Conservation (phyloP, 139 green algal genomes). For the Spirogloea muscicola region DNA sequence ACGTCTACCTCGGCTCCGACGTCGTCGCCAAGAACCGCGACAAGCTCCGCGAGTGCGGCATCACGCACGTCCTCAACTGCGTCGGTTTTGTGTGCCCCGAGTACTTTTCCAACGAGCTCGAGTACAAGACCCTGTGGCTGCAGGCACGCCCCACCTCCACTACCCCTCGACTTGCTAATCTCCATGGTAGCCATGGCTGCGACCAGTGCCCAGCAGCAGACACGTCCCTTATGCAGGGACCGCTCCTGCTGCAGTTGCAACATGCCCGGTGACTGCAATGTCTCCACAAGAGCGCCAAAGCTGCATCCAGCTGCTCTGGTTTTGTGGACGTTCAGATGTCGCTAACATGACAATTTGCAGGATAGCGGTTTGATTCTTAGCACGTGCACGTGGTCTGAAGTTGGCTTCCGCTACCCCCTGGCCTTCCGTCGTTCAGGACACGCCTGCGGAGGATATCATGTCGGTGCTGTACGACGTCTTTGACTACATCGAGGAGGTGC, state of each 20-base stretch:
- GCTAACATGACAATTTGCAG: background rate
- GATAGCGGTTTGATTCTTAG: background rate
- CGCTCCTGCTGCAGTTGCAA: no score
- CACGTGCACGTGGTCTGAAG: slow-evolving; percentile 51
- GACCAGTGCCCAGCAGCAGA: background rate
- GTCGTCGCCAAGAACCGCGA: slow-evolving; percentile 73
- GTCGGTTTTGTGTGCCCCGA: slow-evolving; percentile 84
- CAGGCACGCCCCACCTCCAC: slow-evolving; percentile 53
- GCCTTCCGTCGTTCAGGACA: no score
- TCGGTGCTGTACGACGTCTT: slow-evolving; percentile 90
- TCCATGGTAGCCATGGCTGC: background rate
- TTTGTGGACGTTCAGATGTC: background rate
- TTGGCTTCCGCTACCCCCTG: no score
- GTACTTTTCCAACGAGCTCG: slow-evolving; percentile 78
- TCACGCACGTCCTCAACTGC: slow-evolving; percentile 96
- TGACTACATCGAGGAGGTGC: slow-evolving; percentile 84
- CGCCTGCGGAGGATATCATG: slow-evolving; percentile 82
- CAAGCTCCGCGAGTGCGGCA: slow-evolving; percentile 62
- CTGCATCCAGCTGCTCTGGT: background rate
- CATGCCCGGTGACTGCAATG: background rate
- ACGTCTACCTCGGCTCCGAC: slow-evolving; percentile 81
- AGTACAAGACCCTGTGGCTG: slow-evolving; percentile 84
- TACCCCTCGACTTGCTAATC: background rate
- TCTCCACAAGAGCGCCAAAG: background rate
- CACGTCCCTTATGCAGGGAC: no score